Percentiles rank a stretch among this genome's conserved stretches.
phyloP scores from a whole-genome alignment of 208 protist genomes.

The Vickermania ingenoplastis region DNA sequence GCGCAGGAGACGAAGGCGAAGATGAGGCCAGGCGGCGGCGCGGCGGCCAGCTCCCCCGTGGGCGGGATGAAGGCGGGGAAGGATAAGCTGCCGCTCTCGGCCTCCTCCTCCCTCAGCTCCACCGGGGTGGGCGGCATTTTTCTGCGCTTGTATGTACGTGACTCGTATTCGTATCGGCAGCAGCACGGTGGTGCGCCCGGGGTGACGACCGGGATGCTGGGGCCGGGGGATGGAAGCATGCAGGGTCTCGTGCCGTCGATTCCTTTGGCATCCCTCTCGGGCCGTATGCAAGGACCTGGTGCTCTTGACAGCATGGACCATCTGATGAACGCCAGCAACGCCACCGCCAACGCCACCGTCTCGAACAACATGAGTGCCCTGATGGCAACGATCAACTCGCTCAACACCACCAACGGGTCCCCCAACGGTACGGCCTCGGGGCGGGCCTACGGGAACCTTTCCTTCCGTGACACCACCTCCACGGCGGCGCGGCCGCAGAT shows the following conservation, averaged over 20 bases:
- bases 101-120: constrained; percentile 24
- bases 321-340: not conserved
- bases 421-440: not conserved
- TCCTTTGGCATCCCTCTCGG: not conserved
- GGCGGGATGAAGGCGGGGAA: not conserved
- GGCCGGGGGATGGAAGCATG: too few relatives aligned
- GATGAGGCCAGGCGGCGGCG: not conserved
- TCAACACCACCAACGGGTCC: not conserved
- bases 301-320: not conserved
- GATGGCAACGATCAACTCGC: not conserved
- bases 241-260: not conserved
- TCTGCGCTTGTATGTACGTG: constrained; percentile 74
- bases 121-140: constrained; percentile 19
- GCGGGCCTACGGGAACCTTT: not conserved
- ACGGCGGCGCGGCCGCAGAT: constrained; percentile 4
- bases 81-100: not conserved
- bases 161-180: constrained; percentile 40
- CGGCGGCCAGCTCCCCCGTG: not conserved
- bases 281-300: not conserved
- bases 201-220: not conserved
- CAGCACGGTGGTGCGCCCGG: not conserved
- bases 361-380: not conserved
- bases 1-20: not conserved
- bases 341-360: not conserved
- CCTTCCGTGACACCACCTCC: not conserved